These are phyloP conservation scores for Pyricularia sp. DNA, from an alignment of 2,329 filamentous ascomycete species.

Conservation along the genomic window DNA sequence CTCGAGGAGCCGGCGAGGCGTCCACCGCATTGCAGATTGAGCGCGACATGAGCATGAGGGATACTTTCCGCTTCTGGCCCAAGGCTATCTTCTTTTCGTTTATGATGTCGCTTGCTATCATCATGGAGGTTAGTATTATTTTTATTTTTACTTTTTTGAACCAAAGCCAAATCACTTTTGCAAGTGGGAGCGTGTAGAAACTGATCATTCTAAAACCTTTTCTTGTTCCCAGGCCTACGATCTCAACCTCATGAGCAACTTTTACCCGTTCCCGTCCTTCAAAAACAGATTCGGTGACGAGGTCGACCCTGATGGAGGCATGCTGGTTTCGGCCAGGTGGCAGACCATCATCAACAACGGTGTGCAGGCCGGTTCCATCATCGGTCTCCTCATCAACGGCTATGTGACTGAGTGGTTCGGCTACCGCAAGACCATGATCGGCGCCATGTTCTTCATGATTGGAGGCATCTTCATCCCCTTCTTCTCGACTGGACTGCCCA, in stretches of 20 bases:
- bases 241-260: constrained; percentile 3
- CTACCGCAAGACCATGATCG: constrained; percentile 40
- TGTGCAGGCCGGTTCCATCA: constrained; percentile 42
- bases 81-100: constrained; percentile 12
- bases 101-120: constrained; percentile 11
- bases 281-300: constrained; percentile 18
- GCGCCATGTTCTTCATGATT: constrained; percentile 33
- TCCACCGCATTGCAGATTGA: not conserved
- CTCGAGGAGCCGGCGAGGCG: not conserved
- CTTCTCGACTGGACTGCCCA: constrained; percentile 10
- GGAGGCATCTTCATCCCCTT: constrained; percentile 29
- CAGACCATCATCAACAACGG: constrained; percentile 47
- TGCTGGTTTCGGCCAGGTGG: constrained; percentile 39
- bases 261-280: constrained; percentile 12
- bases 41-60: constrained; percentile 3
- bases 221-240: not conserved
- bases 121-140: constrained; percentile 10
- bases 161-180: too few species aligned
- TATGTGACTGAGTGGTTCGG: constrained; percentile 40
- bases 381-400: constrained; percentile 44
- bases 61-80: constrained; percentile 7
- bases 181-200: too few species aligned
- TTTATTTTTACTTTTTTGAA: too few species aligned
- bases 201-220: not conserved
- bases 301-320: constrained; percentile 19